phyloP scores from a whole-genome alignment of 73 alveolate species.

The Tetrahymena elliotti region DNA sequence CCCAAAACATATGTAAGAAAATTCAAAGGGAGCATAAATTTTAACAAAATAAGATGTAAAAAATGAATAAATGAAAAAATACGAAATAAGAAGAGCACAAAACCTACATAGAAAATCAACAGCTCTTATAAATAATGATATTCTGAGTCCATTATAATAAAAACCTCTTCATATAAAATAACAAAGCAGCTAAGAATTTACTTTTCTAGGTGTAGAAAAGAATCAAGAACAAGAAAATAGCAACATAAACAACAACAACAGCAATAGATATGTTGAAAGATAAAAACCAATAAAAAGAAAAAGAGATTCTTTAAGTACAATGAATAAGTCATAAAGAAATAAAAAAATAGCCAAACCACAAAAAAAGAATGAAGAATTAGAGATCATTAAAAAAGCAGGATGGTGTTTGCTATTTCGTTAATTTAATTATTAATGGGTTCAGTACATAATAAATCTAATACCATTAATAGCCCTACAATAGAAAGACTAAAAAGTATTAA shows the following conservation, averaged over 20 bases:
- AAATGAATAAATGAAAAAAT: neutral
- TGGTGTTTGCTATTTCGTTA: neutral
- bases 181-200: neutral
- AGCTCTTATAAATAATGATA: neutral
- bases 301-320: neutral
- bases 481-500: neutral
- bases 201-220: neutral
- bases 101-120: neutral
- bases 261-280: no score
- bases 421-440: neutral
- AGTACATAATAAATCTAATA: neutral
- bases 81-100: neutral
- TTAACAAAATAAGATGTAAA: no score
- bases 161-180: no score
- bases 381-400: neutral
- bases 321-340: neutral
- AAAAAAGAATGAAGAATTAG: neutral
- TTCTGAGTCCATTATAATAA: no score
- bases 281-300: no score
- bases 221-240: no score
- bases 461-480: neutral
- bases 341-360: neutral
- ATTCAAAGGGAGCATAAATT: neutral
- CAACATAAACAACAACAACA: no score
- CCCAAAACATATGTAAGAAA: neutral